Conservation (phyloP, 2,329 filamentous ascomycete species). For the Exophiala alcalophila region DNA sequence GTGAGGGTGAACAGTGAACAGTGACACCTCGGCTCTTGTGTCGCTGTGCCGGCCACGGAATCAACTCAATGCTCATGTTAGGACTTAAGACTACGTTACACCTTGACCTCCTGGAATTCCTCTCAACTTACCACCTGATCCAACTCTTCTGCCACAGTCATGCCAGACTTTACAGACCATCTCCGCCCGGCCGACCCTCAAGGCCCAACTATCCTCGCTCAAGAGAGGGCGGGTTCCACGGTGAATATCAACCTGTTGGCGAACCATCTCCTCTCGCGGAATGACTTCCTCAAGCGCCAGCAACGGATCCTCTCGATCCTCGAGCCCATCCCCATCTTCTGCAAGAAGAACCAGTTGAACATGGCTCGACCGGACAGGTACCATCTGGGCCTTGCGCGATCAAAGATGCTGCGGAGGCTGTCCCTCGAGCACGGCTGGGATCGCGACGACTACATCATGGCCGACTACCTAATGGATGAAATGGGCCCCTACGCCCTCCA, state of each 20-base stretch:
- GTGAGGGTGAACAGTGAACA: too few species aligned
- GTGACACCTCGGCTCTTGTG: too few species aligned
- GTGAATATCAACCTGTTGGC: slow-evolving; percentile 47
- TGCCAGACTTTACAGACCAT: slow-evolving; percentile 49
- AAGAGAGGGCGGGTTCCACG: slow-evolving; percentile 46
- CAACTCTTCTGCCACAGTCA: slow-evolving; percentile 4
- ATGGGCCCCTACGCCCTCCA: slow-evolving; percentile 52
- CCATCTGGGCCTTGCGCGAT: slow-evolving; percentile 51
- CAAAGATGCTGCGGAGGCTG: slow-evolving; percentile 50
- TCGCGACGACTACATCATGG: slow-evolving; percentile 51
- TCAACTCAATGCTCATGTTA: too few species aligned
- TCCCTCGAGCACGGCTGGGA: slow-evolving; percentile 48
- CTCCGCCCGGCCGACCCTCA: slow-evolving; percentile 47
- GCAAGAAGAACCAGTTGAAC: slow-evolving; percentile 51
- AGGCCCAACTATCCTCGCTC: slow-evolving; percentile 46
- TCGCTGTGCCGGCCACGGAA: too few species aligned
- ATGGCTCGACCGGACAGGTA: slow-evolving; percentile 52
- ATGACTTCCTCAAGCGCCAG: slow-evolving; percentile 51
- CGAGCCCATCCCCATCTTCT: slow-evolving; percentile 48
- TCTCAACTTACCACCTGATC: too few species aligned
- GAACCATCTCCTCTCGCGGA: slow-evolving; percentile 45
- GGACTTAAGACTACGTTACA: too few species aligned
- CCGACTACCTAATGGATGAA: slow-evolving; percentile 53
- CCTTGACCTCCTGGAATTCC: too few species aligned
- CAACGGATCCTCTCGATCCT: slow-evolving; percentile 46